Evolutionary conservation across 148 eudicot species (phyloP), one percentile per base, ranked within the genome.

Genomic region (Chenopodium quinoa): DNA sequence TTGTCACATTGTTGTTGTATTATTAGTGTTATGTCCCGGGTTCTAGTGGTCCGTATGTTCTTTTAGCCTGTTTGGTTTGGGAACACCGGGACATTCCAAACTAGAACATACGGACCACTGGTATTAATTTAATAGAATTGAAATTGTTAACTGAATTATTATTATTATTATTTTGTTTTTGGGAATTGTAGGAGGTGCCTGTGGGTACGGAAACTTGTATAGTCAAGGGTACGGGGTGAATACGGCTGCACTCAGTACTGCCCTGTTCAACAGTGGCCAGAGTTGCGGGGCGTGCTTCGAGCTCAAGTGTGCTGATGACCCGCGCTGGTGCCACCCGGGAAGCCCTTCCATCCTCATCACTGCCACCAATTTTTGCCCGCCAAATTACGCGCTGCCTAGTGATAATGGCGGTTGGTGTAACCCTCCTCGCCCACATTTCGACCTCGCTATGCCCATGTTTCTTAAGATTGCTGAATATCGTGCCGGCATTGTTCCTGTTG

Each of bases 401-500:
- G 98, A 94, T 81, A 87, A 92, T 79, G 98, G 98, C 31, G 98
- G 98, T 7, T 94, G 98, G 98, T 94, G 98, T 66, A 94, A 94
- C 88, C 98, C 98, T 1, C 98, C 98, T 14, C 88, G 98, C 3
- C 81, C 93, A 0, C 98, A 94, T 60, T 94, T 94, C 40, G 98
- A 94, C 81, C 94, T 94, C 37, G 97, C 98, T 20, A 94, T 94
- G 98, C 98, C 98, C 2, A 91, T 94, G 97, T 94, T 94, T 79
- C 93, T 94, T 75, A 92, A 90, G 79, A 89, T 94, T 81, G 98
- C 98, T 2, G 86, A 94, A 85, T 94, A 94, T 40, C 91, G 93
- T 20, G 98, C 98, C 66, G 98, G 98, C 74, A 94, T 94, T 73
- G 98, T 94, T 29, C 98, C 98, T 44, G 94, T 94, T 73, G 78